phyloP scores from a whole-genome alignment of 176 grass and related monocot species.

The Bonia amplexicaulis region DNA sequence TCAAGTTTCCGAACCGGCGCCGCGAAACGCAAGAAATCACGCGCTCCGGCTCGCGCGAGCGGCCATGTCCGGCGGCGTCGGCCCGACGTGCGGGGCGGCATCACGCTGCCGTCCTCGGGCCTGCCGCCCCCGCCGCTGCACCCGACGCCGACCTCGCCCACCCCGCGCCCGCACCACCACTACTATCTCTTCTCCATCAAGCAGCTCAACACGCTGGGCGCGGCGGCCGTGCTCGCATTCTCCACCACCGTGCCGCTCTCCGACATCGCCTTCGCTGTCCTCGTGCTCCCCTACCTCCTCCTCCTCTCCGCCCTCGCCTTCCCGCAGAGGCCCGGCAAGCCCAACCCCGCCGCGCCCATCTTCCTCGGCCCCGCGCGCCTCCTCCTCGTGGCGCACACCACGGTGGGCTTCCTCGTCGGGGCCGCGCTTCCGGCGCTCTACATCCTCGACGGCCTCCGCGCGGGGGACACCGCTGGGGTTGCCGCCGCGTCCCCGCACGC shows the following conservation, averaged over 20 bases:
- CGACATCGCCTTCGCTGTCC: conserved; percentile 42
- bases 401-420: conserved; percentile 41
- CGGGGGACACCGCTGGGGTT: conserved; percentile 39
- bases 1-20: not conserved
- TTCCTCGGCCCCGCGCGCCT: conserved; percentile 22
- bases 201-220: conserved; percentile 62
- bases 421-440: conserved; percentile 63
- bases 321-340: conserved; percentile 29
- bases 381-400: conserved; percentile 41
- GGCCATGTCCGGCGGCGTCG: conserved; percentile 48
- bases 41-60: not conserved
- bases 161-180: conserved; percentile 35
- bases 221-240: conserved; percentile 42
- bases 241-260: conserved; percentile 41
- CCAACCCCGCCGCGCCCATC: conserved; percentile 32
- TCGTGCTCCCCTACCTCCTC: conserved; percentile 45
- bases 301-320: conserved; percentile 38
- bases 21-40: not conserved
- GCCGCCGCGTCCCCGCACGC: conserved; percentile 55
- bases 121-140: conserved; percentile 31
- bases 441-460: conserved; percentile 60
- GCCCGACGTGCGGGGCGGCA: conserved; percentile 47
- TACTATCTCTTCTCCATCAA: conserved; percentile 66
- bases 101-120: conserved; percentile 31
- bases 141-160: conserved; percentile 39